Evolutionary conservation across 2,329 filamentous ascomycete genomes (phyloP).

Genomic region (Coniella vitis): DNA sequence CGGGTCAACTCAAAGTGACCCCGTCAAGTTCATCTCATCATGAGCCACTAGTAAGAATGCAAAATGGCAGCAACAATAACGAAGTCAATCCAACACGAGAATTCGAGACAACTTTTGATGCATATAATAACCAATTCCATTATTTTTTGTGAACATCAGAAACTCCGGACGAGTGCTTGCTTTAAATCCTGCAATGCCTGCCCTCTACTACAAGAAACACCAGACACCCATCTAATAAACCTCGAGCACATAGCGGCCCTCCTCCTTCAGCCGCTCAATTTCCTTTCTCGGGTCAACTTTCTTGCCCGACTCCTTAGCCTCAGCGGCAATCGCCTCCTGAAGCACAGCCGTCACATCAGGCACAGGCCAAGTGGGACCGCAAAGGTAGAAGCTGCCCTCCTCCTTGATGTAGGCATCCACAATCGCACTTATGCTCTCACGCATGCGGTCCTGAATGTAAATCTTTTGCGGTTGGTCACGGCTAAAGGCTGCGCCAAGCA

Average conservation of each 20-base stretch:
- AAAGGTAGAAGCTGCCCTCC: conserved; percentile 92
- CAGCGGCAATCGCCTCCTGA: conserved; percentile 78
- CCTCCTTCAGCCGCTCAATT: conserved; percentile 97
- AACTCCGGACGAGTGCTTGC: too few relatives aligned
- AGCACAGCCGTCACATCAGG: conserved; percentile 92
- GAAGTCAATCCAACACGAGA: too few relatives aligned
- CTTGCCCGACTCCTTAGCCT: conserved; percentile 63
- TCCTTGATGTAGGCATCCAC: conserved; percentile 79
- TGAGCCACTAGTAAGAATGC: too few relatives aligned
- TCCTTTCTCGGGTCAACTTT: conserved; percentile 83
- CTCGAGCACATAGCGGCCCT: conserved; percentile 88
- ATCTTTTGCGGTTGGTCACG: conserved; percentile 98
- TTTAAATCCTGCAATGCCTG: neutral
- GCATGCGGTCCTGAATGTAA: conserved; percentile 98
- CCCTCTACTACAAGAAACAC: neutral
- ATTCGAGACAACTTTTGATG: too few relatives aligned
- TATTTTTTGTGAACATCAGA: too few relatives aligned
- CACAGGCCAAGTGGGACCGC: conserved; percentile 96
- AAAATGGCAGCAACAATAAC: too few relatives aligned
- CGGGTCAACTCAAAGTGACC: too few relatives aligned
- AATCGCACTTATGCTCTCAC: conserved; percentile 76
- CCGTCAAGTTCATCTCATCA: too few relatives aligned
- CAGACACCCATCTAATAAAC: conserved; percentile 61
- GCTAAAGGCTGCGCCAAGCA: conserved; percentile 89
- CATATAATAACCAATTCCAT: too few relatives aligned